These are phyloP conservation scores for Trametes versicolor DNA, from an alignment of 1,284 basidiomycete species.

Conservation along the genomic window DNA sequence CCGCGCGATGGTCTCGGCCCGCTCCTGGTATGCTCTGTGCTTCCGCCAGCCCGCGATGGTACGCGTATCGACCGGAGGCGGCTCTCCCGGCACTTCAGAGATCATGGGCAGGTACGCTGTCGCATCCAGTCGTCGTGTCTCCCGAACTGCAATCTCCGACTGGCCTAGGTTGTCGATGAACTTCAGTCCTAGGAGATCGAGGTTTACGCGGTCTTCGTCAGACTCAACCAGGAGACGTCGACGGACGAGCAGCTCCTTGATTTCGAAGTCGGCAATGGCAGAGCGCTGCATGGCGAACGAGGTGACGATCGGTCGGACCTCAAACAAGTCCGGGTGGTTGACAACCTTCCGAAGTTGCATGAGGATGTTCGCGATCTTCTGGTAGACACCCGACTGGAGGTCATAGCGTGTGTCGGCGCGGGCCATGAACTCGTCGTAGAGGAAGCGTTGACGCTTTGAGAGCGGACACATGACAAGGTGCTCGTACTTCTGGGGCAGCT, in stretches of 20 bases:
- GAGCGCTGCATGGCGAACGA: constrained; percentile 90
- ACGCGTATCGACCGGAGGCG: constrained; percentile 76
- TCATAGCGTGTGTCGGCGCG: constrained; percentile 90
- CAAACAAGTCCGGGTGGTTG: constrained; percentile 96
- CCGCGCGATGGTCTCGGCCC: constrained; percentile 62
- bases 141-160: constrained; percentile 62
- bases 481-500: constrained; percentile 95
- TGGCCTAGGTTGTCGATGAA: constrained; percentile 66
- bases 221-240: constrained; percentile 66
- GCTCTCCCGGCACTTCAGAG: constrained; percentile 62
- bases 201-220: constrained; percentile 61
- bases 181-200: constrained; percentile 73
- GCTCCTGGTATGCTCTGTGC: constrained; percentile 66
- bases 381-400: constrained; percentile 85
- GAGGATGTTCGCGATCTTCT: constrained; percentile 95
- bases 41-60: constrained; percentile 79
- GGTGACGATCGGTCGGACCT: constrained; percentile 93
- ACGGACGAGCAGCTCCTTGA: constrained; percentile 88
- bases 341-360: constrained; percentile 98
- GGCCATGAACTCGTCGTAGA: constrained; percentile 99
- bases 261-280: constrained; percentile 87
- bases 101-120: constrained; percentile 72
- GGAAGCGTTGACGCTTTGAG: constrained; percentile 94
- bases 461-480: constrained; percentile 93
- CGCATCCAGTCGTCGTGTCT: constrained; percentile 73